Evolutionary conservation across 2,329 filamentous ascomycete genomes (phyloP), one percentile per base, ranked within the genome.

Genomic region (Pseudodiploospora longispora): DNA sequence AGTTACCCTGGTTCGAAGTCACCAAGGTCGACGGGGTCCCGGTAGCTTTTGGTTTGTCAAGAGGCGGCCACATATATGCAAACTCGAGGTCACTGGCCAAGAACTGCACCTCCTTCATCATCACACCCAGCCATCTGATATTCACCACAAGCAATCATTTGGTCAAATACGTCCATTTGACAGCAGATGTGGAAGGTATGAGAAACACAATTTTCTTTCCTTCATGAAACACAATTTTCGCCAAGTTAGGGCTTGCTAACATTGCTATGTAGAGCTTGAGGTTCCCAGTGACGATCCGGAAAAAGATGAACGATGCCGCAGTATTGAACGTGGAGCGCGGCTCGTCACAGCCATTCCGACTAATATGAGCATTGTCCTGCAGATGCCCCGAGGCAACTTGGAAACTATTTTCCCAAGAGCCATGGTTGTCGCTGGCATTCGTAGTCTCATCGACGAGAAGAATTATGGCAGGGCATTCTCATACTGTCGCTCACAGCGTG

Each of bases 301-400:
- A 61, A 84, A 77, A 30, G 93, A 97, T 54, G 93, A 98, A 63
- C 75, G 93, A 57, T 97, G 91, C 61, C 79, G 93, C 52, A 94
- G 81, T 54, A 85, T 98, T 44, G 93, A 98, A 64, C 81, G 93
- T 51, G 93, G 93, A 10, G 88, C 86, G 3, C 82, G 81, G 40
- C 75, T 98, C 10, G 82, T 98, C 27, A 93, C 87, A 1, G 88
- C 89, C 29, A 90, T 95, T 64, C 91, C 93, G 2, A 87, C 87
- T 4, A 85, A 81, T 35, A 93, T 95, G 66, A 85, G 82, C 42
- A 71, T 98, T 6, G 79, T 95, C 1, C 71, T 98, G 4, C 93
- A 98, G 61, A 96, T 96, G 87, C 93, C 93, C 1, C 78, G 93
- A 56, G 93, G 93, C 19, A 98, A 98, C 54, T 69, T 97, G 2